Evolutionary conservation across 2,329 filamentous ascomycete genomes (phyloP), one percentile per base, ranked within the genome.

Genomic region (Verticillium nubilum): DNA sequence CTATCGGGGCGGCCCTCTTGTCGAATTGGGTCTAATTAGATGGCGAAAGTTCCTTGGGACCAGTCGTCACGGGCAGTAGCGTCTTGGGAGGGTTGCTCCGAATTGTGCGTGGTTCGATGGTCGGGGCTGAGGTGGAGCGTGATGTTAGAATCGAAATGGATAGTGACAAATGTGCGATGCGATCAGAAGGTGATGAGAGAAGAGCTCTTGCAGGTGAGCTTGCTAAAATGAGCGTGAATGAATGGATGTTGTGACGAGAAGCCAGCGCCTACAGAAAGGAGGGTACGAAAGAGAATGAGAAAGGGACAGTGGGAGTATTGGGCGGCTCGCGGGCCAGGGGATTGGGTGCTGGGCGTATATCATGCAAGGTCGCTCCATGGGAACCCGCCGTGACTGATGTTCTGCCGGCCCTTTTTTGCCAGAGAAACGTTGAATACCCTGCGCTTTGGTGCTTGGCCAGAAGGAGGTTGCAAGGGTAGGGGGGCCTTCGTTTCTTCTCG

Each of bases 221-320:
- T 56, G 57, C 54, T 54, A 57, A 56, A 63, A 54, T 54, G 59
- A 59, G 56, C 56, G 59, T 56, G 63, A 65, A 65, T 64, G 64
- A 66, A 65, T 69, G 67, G 67, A 67, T 62, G 63, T 55, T 65
- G 59, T 37, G 64, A 66, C 62, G 63, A 66, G 61, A 63, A 64
- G 62, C 66, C 66, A 67, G 67, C 67, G 67, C 65, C 66, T 68
- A 68, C 62, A 57, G 62, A 61, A 60, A 59, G 61, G 60, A 62
- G 60, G 55, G 60, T 61, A 59, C 53, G 57, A 56, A 50, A 50
- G 42, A 25, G 42, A 50, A 50, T n/a, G 42, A 50, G 42, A 23
- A 50, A 12, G 42, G 42, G 19, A 56, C 26, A 47, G 35, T 26
- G 54, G 54, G 28, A 56, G 54, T 47, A 23, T 56, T 28, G 54